A percentile compares a stretch with the other conserved stretches of the same genome.
Evolutionary conservation across 2,329 filamentous ascomycete species (phyloP).

Genomic region (Ceratocystis cubensis): DNA sequence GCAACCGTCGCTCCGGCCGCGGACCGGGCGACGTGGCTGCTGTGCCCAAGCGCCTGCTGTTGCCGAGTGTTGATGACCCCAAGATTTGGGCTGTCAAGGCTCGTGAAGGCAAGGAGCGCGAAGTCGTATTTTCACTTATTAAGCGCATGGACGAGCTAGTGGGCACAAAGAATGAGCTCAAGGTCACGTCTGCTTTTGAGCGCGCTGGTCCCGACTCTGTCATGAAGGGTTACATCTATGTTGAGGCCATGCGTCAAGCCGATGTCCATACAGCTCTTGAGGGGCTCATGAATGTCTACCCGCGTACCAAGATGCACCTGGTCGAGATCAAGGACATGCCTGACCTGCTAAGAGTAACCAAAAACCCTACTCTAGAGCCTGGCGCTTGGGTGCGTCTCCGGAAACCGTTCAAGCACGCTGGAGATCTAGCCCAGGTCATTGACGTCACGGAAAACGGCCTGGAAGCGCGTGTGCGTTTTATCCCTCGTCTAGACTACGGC

Average conservation of each 20-base stretch:
- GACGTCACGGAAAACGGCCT: constrained; percentile 89
- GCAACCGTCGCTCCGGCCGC: constrained; percentile 56
- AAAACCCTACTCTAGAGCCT: constrained; percentile 70
- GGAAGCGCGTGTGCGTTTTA: constrained; percentile 73
- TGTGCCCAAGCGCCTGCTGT: constrained; percentile 71
- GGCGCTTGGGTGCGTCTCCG: constrained; percentile 87
- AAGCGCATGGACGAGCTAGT: constrained; percentile 74
- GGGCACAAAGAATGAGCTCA: constrained; percentile 65
- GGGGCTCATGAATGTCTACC: constrained; percentile 78
- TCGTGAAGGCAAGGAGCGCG: constrained; percentile 89
- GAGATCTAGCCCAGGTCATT: constrained; percentile 82
- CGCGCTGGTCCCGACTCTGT: constrained; percentile 61
- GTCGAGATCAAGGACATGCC: constrained; percentile 97
- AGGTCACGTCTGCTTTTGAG: constrained; percentile 85
- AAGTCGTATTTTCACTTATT: constrained; percentile 77
- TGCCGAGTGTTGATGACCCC: constrained; percentile 89
- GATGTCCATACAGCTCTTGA: constrained; percentile 76
- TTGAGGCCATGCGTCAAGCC: constrained; percentile 77
- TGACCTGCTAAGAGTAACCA: constrained; percentile 79
- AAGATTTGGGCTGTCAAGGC: constrained; percentile 91
- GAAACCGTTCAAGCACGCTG: constrained; percentile 65
- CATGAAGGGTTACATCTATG: constrained; percentile 92
- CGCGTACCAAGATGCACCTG: constrained; percentile 70
- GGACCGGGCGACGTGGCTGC: constrained; percentile 58
- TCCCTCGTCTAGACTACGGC: constrained; percentile 86